A percentile compares a stretch with the other conserved stretches of the same genome.
Evolutionary conservation across 306 rosid genomes (phyloP).

Genomic region (Vigna unguiculata): DNA sequence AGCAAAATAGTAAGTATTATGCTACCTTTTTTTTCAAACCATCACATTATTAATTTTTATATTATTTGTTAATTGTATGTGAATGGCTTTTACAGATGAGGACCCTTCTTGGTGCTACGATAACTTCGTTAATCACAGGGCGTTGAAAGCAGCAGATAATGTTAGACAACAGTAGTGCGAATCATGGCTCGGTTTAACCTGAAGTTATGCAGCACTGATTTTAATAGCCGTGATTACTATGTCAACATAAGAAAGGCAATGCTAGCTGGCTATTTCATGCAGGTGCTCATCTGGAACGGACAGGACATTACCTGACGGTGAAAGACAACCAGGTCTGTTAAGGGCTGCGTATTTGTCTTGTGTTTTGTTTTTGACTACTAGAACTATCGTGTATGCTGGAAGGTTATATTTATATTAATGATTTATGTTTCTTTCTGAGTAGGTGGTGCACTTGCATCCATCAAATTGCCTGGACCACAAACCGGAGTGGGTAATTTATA

Average conservation of each 20-base stretch:
- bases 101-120: constrained; percentile 95
- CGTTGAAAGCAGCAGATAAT: constrained; percentile 85
- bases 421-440: constrained; percentile 1
- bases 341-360: neutral
- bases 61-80: constrained; percentile 33
- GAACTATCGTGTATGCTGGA: too few relatives aligned
- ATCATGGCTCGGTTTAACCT: constrained; percentile 87
- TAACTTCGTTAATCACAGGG: constrained; percentile 80
- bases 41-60: too few relatives aligned
- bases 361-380: neutral
- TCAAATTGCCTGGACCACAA: constrained; percentile 93
- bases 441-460: constrained; percentile 96
- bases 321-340: constrained; percentile 84
- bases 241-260: constrained; percentile 91
- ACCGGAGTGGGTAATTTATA: constrained; percentile 96
- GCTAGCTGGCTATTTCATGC: constrained; percentile 97
- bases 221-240: constrained; percentile 92
- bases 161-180: constrained; percentile 89
- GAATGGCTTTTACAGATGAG: constrained; percentile 63
- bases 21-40: too few relatives aligned
- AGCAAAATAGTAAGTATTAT: constrained; percentile 93
- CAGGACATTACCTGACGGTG: constrained; percentile 94
- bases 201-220: constrained; percentile 87
- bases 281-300: constrained; percentile 94
- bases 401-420: too few relatives aligned